Percentiles rank a stretch among this genome's conserved stretches.
Conservation (phyloP, 768 basidiomycete species). For the Russula dissimulans region DNA sequence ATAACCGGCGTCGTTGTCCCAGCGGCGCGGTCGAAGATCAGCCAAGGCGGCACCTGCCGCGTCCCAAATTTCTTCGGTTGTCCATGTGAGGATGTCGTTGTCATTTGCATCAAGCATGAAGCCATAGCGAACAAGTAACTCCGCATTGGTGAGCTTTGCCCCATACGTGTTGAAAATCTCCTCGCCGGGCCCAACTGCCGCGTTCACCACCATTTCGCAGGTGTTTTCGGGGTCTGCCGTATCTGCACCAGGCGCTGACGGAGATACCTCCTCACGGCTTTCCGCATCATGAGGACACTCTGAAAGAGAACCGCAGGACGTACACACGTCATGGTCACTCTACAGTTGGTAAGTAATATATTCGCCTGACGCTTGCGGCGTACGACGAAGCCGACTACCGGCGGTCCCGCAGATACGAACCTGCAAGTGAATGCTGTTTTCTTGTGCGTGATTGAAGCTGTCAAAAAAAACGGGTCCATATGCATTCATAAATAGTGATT, state of each 20-base stretch:
- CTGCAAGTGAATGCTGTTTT: slow-evolving; percentile 68
- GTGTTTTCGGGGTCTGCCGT: slow-evolving; percentile 20
- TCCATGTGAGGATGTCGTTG: slow-evolving; percentile 41
- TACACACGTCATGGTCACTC: slow-evolving; percentile 69
- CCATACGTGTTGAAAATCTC: slow-evolving; percentile 78
- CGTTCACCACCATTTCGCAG: slow-evolving; percentile 61
- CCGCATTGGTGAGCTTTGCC: slow-evolving; percentile 52
- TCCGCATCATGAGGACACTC: slow-evolving; percentile 60
- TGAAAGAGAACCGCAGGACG: slow-evolving; percentile 55
- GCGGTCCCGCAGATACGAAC: slow-evolving; percentile 30
- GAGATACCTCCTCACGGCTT: not conserved
- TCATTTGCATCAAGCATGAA: slow-evolving; percentile 70
- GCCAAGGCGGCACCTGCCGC: slow-evolving; percentile 18
- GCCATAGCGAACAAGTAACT: slow-evolving; percentile 61
- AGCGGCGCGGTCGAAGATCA: not conserved
- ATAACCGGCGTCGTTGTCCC: slow-evolving; percentile 3
- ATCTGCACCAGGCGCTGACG: not conserved
- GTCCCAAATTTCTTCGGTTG: slow-evolving; percentile 18
- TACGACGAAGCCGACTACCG: not conserved
- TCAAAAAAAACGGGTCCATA: not conserved
- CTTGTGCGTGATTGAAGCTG: slow-evolving; percentile 67
- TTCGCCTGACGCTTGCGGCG: not conserved
- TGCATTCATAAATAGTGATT: not conserved
- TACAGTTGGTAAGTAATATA: slow-evolving; percentile 25
- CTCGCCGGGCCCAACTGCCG: slow-evolving; percentile 36